Percentiles rank a stretch among this genome's conserved stretches.
These are phyloP conservation scores for Epithele typhae DNA, from an alignment of 768 basidiomycete genomes.

Conservation along the genomic window DNA sequence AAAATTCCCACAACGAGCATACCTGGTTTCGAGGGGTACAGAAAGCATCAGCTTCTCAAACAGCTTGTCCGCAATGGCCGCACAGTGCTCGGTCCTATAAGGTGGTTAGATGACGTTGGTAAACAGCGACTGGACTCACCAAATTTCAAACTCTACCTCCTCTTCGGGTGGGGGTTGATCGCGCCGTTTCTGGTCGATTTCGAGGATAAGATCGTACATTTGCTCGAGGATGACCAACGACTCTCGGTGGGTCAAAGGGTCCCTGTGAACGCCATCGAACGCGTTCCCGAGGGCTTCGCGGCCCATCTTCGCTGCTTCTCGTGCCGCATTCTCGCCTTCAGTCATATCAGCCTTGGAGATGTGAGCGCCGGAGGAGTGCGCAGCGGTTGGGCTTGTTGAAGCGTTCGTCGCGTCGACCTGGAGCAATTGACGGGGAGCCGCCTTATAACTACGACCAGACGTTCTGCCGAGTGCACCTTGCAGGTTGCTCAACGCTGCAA, in stretches of 20 bases:
- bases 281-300: conserved; percentile 65
- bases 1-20: conserved; percentile 9
- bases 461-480: conserved; percentile 95
- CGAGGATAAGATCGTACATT: conserved; percentile 79
- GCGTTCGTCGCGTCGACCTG: conserved; percentile 67
- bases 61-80: conserved; percentile 57
- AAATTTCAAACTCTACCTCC: conserved; percentile 36
- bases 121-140: conserved; percentile 37
- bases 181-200: conserved; percentile 80
- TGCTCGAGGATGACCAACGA: conserved; percentile 75
- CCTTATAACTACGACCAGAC: conserved; percentile 89
- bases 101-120: background rate
- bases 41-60: conserved; percentile 85
- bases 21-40: conserved; percentile 94
- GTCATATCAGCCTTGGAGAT: conserved; percentile 51
- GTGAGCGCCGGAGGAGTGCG: conserved; percentile 38
- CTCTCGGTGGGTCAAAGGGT: conserved; percentile 77
- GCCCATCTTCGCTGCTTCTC: conserved; percentile 73
- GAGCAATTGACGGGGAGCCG: conserved; percentile 92
- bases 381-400: conserved; percentile 34
- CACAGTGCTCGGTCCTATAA: conserved; percentile 54
- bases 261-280: conserved; percentile 54
- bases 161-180: conserved; percentile 70
- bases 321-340: conserved; percentile 53
- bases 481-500: conserved; percentile 63